phyloP scores from a whole-genome alignment of 805 yeast species.

The Yarrowia deformans region DNA sequence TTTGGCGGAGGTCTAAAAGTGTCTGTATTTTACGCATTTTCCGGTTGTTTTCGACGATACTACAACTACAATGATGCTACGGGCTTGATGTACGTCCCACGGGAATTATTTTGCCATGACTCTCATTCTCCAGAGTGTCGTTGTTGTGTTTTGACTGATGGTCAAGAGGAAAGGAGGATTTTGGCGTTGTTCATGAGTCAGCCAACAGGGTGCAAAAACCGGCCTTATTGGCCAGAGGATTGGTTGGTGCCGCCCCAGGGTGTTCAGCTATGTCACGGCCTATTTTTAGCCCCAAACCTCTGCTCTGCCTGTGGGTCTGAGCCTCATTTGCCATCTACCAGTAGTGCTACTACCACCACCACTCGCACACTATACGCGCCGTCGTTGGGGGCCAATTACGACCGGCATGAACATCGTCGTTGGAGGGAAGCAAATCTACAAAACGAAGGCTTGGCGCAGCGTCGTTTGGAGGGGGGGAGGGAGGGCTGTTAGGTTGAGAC shows the following conservation, averaged over 20 bases:
- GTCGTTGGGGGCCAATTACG: neutral
- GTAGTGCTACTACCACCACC: too few relatives aligned
- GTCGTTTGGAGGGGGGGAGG: neutral
- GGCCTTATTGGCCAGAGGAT: neutral
- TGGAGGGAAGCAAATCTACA: neutral
- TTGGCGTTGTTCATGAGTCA: conserved; percentile 13
- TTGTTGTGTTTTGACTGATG: conserved; percentile 11
- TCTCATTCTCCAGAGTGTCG: neutral
- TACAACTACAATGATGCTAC: neutral
- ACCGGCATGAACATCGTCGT: conserved; percentile 19
- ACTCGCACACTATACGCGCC: too few relatives aligned
- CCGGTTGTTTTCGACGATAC: neutral
- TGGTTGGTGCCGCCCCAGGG: neutral
- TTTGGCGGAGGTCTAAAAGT: neutral
- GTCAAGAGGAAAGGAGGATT: conserved; percentile 34
- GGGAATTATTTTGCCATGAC: neutral
- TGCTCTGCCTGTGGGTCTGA: too few relatives aligned
- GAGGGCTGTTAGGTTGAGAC: conserved; percentile 15
- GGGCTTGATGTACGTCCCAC: neutral
- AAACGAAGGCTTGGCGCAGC: conserved; percentile 1
- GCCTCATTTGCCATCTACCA: too few relatives aligned
- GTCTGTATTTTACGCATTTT: neutral
- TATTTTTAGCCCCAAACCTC: conserved; percentile 1
- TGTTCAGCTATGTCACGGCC: neutral
- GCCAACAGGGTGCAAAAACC: neutral